Evolutionary conservation across 352 stramenopile genomes (phyloP).

Genomic region (Phytophthora sp.): DNA sequence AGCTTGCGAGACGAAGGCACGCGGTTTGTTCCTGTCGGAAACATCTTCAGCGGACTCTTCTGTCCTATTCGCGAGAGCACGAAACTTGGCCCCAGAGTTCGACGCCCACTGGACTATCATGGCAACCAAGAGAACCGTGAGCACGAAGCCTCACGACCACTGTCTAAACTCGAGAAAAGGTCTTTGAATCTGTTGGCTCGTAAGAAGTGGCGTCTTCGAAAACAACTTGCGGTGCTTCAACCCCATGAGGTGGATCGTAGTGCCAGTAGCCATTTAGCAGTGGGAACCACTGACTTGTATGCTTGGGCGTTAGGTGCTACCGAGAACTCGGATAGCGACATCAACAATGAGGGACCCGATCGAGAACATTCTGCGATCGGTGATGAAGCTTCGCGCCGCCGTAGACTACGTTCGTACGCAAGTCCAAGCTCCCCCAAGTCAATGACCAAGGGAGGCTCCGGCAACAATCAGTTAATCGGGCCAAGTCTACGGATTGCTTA

Average conservation of each 20-base stretch:
- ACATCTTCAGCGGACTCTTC: slow-evolving; percentile 93
- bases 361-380: slow-evolving; percentile 15
- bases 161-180: slow-evolving; percentile 62
- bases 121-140: slow-evolving; percentile 14
- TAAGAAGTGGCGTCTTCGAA: slow-evolving; percentile 72
- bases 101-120: slow-evolving; percentile 66
- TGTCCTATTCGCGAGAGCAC: slow-evolving; percentile 85
- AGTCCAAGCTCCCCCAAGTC: slow-evolving; percentile 15
- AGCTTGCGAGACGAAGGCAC: slow-evolving; percentile 86
- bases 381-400: slow-evolving; percentile 15
- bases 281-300: slow-evolving; percentile 72
- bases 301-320: slow-evolving; percentile 56
- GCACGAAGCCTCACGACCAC: slow-evolving; percentile 8
- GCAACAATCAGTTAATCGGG: slow-evolving; percentile 11
- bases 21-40: slow-evolving; percentile 89
- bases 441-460: not conserved
- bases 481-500: slow-evolving; percentile 31
- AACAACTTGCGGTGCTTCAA: slow-evolving; percentile 68
- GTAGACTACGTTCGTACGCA: slow-evolving; percentile 21
- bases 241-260: slow-evolving; percentile 70
- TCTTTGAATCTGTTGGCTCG: slow-evolving; percentile 55
- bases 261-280: slow-evolving; percentile 50
- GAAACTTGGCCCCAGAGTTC: slow-evolving; percentile 55
- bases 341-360: slow-evolving; percentile 9
- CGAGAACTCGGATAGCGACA: not conserved